Conservation (phyloP, 495 filamentous ascomycete genomes). For the Penicillium arizonense region DNA sequence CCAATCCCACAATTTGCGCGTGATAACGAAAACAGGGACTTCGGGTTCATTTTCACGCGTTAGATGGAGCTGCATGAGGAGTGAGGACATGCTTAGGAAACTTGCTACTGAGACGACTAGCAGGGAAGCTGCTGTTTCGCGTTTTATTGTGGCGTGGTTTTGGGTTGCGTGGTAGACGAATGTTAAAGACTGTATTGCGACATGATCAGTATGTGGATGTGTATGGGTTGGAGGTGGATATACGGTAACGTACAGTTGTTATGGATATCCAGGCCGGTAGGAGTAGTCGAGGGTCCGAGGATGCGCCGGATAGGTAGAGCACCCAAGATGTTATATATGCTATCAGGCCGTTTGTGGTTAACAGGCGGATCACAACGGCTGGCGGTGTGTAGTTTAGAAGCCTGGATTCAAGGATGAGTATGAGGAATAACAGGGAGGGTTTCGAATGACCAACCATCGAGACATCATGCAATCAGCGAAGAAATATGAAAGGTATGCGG, state of each 20-base stretch:
- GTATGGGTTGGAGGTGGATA: no score
- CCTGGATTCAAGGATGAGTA: slow-evolving; percentile 39
- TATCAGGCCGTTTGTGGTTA: slow-evolving; percentile 75
- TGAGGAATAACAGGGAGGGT: neutral
- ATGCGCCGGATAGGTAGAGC: slow-evolving; percentile 71
- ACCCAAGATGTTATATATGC: slow-evolving; percentile 80
- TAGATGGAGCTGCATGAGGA: slow-evolving; percentile 67
- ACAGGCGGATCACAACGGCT: slow-evolving; percentile 79
- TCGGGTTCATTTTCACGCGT: slow-evolving; percentile 62
- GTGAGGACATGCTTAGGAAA: slow-evolving; percentile 70
- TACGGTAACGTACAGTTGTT: slow-evolving; percentile 57
- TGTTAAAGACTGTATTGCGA: slow-evolving; percentile 59
- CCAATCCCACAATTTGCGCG: slow-evolving; percentile 45
- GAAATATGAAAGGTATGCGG: slow-evolving; percentile 83
- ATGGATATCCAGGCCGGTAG: slow-evolving; percentile 85
- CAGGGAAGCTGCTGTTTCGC: slow-evolving; percentile 76
- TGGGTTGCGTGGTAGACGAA: slow-evolving; percentile 79
- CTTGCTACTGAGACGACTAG: slow-evolving; percentile 72
- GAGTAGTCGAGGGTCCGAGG: slow-evolving; percentile 73
- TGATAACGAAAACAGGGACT: slow-evolving; percentile 60
- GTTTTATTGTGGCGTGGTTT: slow-evolving; percentile 76
- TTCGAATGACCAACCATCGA: slow-evolving; percentile 60
- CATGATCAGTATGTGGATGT: neutral
- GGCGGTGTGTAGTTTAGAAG: slow-evolving; percentile 84
- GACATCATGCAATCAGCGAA: slow-evolving; percentile 93